A percentile compares a stretch with the other conserved stretches of the same genome.
Conservation (phyloP, 139 green algal genomes). For the Edaphochlamys debaryana region DNA sequence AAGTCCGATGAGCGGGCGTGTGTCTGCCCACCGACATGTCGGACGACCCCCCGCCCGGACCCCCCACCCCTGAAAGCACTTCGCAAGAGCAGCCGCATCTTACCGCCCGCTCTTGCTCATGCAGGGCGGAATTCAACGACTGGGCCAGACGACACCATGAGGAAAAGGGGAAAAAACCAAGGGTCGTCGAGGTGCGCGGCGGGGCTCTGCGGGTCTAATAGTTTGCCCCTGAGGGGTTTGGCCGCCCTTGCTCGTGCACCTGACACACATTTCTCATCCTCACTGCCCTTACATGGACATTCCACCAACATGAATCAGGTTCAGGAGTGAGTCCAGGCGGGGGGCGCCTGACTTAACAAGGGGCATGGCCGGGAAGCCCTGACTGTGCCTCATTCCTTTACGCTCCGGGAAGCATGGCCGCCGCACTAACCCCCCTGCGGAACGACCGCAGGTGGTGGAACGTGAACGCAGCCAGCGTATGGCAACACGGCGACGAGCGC, state of each 20-base stretch:
- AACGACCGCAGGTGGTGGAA: background rate
- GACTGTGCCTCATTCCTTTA: background rate
- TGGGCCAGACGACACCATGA: background rate
- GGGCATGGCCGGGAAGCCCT: background rate
- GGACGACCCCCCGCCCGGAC: no score
- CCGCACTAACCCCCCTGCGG: no score
- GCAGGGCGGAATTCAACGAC: background rate
- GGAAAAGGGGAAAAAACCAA: background rate
- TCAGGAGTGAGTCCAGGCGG: background rate
- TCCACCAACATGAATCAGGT: no score
- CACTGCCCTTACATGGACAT: no score
- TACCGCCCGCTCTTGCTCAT: background rate
- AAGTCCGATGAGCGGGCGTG: no score
- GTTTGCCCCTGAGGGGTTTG: no score
- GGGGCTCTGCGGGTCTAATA: no score
- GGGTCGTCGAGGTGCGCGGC: background rate
- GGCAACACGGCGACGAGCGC: background rate
- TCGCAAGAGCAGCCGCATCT: background rate
- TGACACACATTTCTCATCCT: no score
- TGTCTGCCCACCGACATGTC: no score
- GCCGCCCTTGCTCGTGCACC: no score
- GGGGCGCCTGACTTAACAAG: background rate
- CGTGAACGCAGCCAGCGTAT: background rate
- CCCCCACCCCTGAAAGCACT: no score
- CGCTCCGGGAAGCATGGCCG: no score